Evolutionary conservation across 768 basidiomycete genomes (phyloP).

Genomic region (Leccinum truebloodii): DNA sequence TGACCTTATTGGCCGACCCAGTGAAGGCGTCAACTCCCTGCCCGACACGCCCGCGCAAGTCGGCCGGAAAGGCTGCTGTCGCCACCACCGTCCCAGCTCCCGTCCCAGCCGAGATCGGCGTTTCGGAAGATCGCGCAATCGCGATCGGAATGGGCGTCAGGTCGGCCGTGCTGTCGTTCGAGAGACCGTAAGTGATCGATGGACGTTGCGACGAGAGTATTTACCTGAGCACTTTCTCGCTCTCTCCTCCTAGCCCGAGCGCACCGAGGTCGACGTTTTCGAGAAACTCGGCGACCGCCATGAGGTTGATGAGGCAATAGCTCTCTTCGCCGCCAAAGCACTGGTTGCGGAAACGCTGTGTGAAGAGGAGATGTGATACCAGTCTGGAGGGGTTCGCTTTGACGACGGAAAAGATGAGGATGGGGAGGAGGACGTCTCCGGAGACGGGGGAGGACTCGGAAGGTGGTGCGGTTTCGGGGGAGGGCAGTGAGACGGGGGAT

Average conservation of each 20-base stretch:
- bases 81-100: slow-evolving; percentile 24
- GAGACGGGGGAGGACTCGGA: slow-evolving; percentile 55
- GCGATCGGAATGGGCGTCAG: slow-evolving; percentile 78
- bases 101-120: slow-evolving; percentile 29
- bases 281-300: slow-evolving; percentile 94
- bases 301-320: slow-evolving; percentile 91
- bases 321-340: slow-evolving; percentile 65
- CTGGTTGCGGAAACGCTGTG: slow-evolving; percentile 34
- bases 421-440: slow-evolving; percentile 87
- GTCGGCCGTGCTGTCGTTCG: slow-evolving; percentile 61
- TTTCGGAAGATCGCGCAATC: slow-evolving; percentile 44
- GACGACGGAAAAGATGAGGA: slow-evolving; percentile 94
- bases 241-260: slow-evolving; percentile 63
- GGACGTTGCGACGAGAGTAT: slow-evolving; percentile 5
- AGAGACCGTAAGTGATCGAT: neutral
- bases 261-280: slow-evolving; percentile 89
- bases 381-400: slow-evolving; percentile 87
- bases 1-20: slow-evolving; percentile 76
- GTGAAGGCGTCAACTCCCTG: slow-evolving; percentile 80
- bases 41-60: slow-evolving; percentile 72
- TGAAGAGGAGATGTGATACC: slow-evolving; percentile 49
- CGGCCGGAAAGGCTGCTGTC: slow-evolving; percentile 39
- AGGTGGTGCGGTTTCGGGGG: slow-evolving; percentile 13
- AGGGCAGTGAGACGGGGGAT: slow-evolving; percentile 3
- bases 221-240: slow-evolving; percentile 60